Conservation (phyloP, 2,329 filamentous ascomycete species). For the Aspergillus hiratsukae region DNA sequence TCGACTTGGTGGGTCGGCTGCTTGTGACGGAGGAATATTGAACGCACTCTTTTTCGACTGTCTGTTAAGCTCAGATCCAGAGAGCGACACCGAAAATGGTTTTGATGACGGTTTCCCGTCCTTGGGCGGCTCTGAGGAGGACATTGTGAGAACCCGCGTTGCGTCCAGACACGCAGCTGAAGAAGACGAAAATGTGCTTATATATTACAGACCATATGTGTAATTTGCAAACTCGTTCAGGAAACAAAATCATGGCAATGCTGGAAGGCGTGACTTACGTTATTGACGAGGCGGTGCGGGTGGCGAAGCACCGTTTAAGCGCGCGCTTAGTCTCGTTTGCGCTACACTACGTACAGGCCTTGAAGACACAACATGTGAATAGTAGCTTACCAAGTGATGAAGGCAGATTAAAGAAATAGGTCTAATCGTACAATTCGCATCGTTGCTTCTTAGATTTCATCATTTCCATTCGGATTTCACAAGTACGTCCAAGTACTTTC, state of each 20-base stretch:
- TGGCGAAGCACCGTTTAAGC: conserved; percentile 14
- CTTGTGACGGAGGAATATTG: conserved; percentile 24
- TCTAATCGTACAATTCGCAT: conserved; percentile 31
- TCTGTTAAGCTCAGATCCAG: conserved; percentile 23
- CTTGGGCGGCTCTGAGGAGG: conserved; percentile 9
- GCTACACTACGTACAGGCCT: background rate
- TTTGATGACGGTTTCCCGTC: conserved; percentile 21
- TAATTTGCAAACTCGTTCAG: background rate
- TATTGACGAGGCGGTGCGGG: conserved; percentile 3
- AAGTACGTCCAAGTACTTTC: conserved; percentile 11
- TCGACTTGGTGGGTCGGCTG: conserved; percentile 12
- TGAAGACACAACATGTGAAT: no score
- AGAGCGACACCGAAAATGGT: conserved; percentile 40
- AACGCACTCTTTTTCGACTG: conserved; percentile 28
- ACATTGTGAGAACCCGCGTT: conserved; percentile 7
- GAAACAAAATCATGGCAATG: background rate
- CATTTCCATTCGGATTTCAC: conserved; percentile 14
- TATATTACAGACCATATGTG: background rate
- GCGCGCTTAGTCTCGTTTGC: conserved; percentile 14
- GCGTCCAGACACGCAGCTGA: background rate
- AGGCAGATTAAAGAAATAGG: background rate
- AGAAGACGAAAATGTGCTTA: background rate
- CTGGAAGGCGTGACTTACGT: background rate
- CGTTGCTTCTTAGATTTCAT: conserved; percentile 20
- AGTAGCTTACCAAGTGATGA: background rate